Conservation (phyloP, 768 basidiomycete species). For the Suillus plorans region DNA sequence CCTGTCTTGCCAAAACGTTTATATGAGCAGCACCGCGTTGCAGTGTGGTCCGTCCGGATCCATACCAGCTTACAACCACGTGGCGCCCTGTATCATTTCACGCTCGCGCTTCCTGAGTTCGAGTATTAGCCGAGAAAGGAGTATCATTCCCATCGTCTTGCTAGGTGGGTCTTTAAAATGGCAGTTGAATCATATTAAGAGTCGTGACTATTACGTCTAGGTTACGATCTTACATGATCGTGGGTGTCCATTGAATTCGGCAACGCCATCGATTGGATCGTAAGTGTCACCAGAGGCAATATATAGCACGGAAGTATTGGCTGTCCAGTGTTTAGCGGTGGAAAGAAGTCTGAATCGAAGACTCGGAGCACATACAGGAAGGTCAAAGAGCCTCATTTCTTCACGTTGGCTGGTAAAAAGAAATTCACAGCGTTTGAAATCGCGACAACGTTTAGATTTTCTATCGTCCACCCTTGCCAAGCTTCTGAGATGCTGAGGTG, state of each 20-base stretch:
- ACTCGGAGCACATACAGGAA: neutral
- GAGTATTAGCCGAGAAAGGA: neutral
- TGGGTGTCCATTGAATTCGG: neutral
- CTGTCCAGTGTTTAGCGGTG: neutral
- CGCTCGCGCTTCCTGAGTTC: neutral
- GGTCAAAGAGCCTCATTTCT: constrained; percentile 1
- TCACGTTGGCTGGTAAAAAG: constrained; percentile 1
- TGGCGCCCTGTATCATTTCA: neutral
- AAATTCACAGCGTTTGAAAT: constrained; percentile 7
- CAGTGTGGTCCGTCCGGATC: neutral
- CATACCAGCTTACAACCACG: neutral
- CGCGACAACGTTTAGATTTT: constrained; percentile 24
- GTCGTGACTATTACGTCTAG: neutral
- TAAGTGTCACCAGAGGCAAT: neutral
- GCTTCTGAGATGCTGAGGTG: neutral
- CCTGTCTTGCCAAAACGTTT: neutral
- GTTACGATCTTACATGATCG: neutral
- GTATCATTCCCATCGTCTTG: neutral
- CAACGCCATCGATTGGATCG: neutral
- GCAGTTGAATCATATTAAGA: neutral
- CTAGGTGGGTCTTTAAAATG: neutral
- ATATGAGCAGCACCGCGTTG: neutral
- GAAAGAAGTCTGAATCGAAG: neutral
- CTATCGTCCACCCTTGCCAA: constrained; percentile 20
- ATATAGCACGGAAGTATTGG: neutral